Percentiles rank a stretch among this genome's conserved stretches.
Conservation (phyloP, 768 basidiomycete species). For the Lactifluus hygrophoroides region DNA sequence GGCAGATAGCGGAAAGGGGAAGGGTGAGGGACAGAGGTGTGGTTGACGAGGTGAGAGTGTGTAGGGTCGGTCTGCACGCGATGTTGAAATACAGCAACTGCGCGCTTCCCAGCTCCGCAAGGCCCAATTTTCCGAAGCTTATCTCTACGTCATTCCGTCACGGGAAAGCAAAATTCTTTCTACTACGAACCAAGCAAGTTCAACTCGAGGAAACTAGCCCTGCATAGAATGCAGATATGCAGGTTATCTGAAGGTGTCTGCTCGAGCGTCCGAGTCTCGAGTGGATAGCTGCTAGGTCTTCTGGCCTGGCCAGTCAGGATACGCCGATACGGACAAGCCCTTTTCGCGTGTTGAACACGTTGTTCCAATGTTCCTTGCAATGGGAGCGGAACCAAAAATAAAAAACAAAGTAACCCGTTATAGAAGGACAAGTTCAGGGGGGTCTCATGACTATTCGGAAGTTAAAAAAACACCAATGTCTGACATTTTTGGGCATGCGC, state of each 20-base stretch:
- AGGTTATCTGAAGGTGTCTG: no score
- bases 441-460: not conserved
- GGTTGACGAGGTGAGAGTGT: not conserved
- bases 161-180: no score
- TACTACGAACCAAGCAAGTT: not conserved
- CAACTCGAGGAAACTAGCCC: not conserved
- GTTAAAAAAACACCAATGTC: not conserved
- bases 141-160: no score
- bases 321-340: no score
- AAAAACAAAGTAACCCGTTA: not conserved
- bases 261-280: not conserved
- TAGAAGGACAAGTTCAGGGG: not conserved
- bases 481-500: constrained; percentile 19
- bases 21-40: not conserved
- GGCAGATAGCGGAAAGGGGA: not conserved
- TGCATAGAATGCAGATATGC: no score
- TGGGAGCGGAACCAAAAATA: constrained; percentile 8
- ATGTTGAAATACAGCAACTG: not conserved
- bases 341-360: no score
- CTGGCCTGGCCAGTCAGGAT: no score
- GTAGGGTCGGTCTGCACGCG: not conserved
- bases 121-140: no score
- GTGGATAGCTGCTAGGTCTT: no score
- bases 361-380: not conserved
- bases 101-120: not conserved